These are phyloP conservation scores for Rhizopus arrhizus DNA, from an alignment of 371 early-diverging fungal species.

Conservation along the genomic window DNA sequence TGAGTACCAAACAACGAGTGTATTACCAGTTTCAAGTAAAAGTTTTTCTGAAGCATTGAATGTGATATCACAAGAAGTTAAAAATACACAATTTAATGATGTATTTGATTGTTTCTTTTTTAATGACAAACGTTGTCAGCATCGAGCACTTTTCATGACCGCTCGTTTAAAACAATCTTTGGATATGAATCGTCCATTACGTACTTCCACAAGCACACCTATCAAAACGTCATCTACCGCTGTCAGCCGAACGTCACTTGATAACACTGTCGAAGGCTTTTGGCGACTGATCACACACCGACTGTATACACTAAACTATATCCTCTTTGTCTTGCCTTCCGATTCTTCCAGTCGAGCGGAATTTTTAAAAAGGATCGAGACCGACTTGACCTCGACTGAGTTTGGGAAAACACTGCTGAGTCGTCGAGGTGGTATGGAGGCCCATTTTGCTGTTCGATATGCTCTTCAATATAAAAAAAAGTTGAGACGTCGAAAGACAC, in stretches of 20 bases:
- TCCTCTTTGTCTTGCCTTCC: slow-evolving; percentile 45
- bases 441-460: slow-evolving; percentile 47
- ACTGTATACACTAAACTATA: slow-evolving; percentile 49
- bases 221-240: background rate
- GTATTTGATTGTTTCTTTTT: slow-evolving; percentile 50
- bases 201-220: slow-evolving; percentile 20
- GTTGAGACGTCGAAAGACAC: slow-evolving; percentile 21
- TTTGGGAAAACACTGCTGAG: slow-evolving; percentile 35
- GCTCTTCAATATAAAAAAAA: slow-evolving; percentile 32
- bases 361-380: slow-evolving; percentile 32
- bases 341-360: slow-evolving; percentile 32
- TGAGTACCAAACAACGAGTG: slow-evolving; percentile 13
- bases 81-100: slow-evolving; percentile 42
- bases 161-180: slow-evolving; percentile 44
- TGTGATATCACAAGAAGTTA: slow-evolving; percentile 42
- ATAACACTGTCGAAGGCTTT: slow-evolving; percentile 21
- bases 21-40: slow-evolving; percentile 13
- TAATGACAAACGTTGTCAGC: slow-evolving; percentile 50
- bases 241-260: background rate
- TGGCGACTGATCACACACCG: slow-evolving; percentile 47
- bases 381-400: slow-evolving; percentile 24
- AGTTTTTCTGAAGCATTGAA: slow-evolving; percentile 46
- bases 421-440: slow-evolving; percentile 42
- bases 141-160: slow-evolving; percentile 51
- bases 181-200: slow-evolving; percentile 22